These are phyloP conservation scores for Arthrobotrys entomopaga DNA, from an alignment of 2,329 filamentous ascomycete species.

Conservation along the genomic window DNA sequence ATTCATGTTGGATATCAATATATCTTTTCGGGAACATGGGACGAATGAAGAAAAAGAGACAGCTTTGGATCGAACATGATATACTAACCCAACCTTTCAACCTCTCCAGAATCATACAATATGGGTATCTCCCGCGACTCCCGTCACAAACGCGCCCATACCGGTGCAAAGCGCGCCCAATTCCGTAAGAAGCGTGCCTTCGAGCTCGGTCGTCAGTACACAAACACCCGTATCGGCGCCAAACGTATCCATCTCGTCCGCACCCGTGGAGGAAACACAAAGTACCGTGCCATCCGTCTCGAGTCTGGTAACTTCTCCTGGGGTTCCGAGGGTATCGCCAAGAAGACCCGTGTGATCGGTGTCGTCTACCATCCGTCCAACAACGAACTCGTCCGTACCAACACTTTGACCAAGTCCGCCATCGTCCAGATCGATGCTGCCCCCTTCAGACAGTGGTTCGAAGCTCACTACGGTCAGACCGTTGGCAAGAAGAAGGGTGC, in stretches of 20 bases:
- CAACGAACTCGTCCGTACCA: conserved; percentile 99
- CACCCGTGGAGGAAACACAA: conserved; percentile 98
- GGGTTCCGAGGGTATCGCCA: conserved; percentile 96
- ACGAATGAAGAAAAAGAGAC: not conserved
- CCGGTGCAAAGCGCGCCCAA: conserved; percentile 96
- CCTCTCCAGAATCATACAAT: conserved; percentile 70
- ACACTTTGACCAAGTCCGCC: conserved; percentile 99
- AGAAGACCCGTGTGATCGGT: conserved; percentile 98
- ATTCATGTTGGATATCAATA: not conserved
- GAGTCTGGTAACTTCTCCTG: conserved; percentile 99
- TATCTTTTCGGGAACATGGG: not conserved
- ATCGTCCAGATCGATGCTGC: conserved; percentile 99
- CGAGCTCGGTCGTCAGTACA: conserved; percentile 99
- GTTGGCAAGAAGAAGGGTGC: conserved; percentile 87
- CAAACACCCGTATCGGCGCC: conserved; percentile 98
- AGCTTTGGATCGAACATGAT: not conserved
- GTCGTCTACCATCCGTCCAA: conserved; percentile 99
- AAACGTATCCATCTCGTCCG: conserved; percentile 98
- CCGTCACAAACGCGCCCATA: conserved; percentile 99
- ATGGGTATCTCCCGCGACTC: conserved; percentile 99
- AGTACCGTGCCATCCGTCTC: conserved; percentile 98
- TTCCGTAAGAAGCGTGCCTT: conserved; percentile 99
- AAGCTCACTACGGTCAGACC: conserved; percentile 96
- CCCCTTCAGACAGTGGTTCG: conserved; percentile 99
- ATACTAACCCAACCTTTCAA: conserved; percentile 44